Base-by-base conservation (phyloP, 257 asterid genomes). In the Solanum medicagineum region DNA sequence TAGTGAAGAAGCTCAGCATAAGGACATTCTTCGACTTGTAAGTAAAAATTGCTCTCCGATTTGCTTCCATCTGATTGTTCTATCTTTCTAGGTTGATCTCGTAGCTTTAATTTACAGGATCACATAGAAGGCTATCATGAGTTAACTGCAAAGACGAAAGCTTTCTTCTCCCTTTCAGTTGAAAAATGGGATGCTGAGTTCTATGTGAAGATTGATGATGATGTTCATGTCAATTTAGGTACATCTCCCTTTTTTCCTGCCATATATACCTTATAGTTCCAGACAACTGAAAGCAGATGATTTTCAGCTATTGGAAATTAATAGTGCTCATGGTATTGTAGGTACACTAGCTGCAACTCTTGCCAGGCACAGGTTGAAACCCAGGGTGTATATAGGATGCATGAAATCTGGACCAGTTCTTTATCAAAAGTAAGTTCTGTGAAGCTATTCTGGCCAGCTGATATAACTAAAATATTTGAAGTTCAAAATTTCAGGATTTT, bases 161-260 rank as follows among this genome's bases (percentile, higher is more conserved):
- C 94, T 26, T 95, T 92, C 89, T 93, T 95, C 84, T 85, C 94
- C n/a, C 89, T 92, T 77, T 97, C 93, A 47, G 95, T 93, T 20
- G 88, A 88, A 62, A 89, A 83, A 90, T 95, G 97, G 97, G 95
- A 93, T 84, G 97, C 98, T 80, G 95, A 93, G 32, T 93, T 89
- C 88, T 94, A 91, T 45, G 91, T 93, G 80, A 94, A 94, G 80
- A 94, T 94, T 74, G 98, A 94, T 63, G 98, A 94, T 81, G 98
- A 94, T 86, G 96, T 94, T 85, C 98, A 94, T 85, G 98, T 93
- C 69, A 94, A 94, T 87, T 91, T 93, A 60, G 97, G 98, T 94
- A 88, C 10, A 20, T 7, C 47, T 6, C 81, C 62, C 8, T 69
- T 53, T 81, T 26, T 6, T 19, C 68, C 26, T 57, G 59, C 47